Evolutionary conservation across 768 basidiomycete species (phyloP).

Genomic region (Trametes coccinea): DNA sequence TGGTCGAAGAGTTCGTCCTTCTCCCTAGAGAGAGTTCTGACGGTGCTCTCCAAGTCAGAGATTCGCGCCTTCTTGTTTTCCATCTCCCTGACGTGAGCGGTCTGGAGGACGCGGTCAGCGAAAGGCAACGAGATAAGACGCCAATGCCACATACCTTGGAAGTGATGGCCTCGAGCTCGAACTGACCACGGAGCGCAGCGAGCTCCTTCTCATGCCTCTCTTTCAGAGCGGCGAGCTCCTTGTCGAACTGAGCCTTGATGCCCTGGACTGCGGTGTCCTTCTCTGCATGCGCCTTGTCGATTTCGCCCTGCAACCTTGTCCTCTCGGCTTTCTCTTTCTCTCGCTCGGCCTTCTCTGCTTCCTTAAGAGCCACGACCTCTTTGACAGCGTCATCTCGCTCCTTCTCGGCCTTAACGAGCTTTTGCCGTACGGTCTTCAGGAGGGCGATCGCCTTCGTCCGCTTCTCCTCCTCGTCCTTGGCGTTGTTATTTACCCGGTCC

Average conservation of each 20-base stretch:
- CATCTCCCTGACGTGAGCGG: slow-evolving; percentile 67
- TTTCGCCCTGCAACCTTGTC: slow-evolving; percentile 57
- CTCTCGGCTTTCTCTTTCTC: slow-evolving; percentile 53
- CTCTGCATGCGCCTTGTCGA: slow-evolving; percentile 60
- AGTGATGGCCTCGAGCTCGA: slow-evolving; percentile 73
- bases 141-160: slow-evolving; percentile 55
- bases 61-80: slow-evolving; percentile 61
- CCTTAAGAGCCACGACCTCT: slow-evolving; percentile 52
- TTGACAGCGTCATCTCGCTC: slow-evolving; percentile 79
- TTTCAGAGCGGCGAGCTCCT: slow-evolving; percentile 58
- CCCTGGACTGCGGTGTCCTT: slow-evolving; percentile 61
- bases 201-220: slow-evolving; percentile 79
- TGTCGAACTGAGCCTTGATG: slow-evolving; percentile 69
- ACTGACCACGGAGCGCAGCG: slow-evolving; percentile 61
- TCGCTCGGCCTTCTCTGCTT: slow-evolving; percentile 54
- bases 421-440: slow-evolving; percentile 93
- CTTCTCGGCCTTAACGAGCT: slow-evolving; percentile 95
- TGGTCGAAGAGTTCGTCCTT: slow-evolving; percentile 85
- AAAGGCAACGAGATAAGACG: background rate
- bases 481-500: slow-evolving; percentile 54
- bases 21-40: slow-evolving; percentile 69
- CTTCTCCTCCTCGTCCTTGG: slow-evolving; percentile 97
- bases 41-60: slow-evolving; percentile 63
- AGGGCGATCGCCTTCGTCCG: slow-evolving; percentile 90
- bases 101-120: slow-evolving; percentile 42